Conservation (phyloP, 164 flowering plant genomes). For the Sedum album region DNA sequence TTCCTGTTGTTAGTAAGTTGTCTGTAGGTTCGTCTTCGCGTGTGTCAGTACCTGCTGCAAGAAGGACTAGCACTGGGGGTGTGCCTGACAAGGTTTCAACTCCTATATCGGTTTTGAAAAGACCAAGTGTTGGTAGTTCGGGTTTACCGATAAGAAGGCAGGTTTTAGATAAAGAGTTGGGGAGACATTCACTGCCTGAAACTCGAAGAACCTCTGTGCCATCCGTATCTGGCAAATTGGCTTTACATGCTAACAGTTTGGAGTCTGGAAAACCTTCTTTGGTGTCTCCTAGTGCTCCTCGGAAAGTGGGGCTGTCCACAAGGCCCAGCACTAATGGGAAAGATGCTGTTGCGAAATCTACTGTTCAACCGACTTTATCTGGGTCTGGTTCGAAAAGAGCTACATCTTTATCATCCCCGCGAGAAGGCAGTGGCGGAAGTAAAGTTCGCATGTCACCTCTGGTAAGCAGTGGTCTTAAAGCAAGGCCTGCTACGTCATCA, state of each 20-base stretch:
- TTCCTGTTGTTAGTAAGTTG: constrained; percentile 4
- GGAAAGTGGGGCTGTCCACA: constrained; percentile 32
- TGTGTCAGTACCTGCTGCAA: constrained; percentile 27
- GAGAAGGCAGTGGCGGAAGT: constrained; percentile 53
- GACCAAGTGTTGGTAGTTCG: constrained; percentile 13
- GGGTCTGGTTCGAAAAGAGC: constrained; percentile 40
- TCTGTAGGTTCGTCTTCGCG: background rate
- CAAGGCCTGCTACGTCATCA: constrained; percentile 48
- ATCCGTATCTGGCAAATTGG: constrained; percentile 31
- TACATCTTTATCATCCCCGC: constrained; percentile 32
- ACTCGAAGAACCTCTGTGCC: constrained; percentile 49
- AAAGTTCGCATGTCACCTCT: constrained; percentile 44
- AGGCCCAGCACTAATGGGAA: constrained; percentile 34
- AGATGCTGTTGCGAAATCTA: constrained; percentile 31
- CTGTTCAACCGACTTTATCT: constrained; percentile 37
- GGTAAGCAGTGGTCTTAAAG: constrained; percentile 46
- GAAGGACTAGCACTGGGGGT: constrained; percentile 89
- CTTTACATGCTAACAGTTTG: constrained; percentile 17
- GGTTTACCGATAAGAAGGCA: constrained; percentile 20
- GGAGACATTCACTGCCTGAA: constrained; percentile 47
- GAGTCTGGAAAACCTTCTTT: constrained; percentile 44
- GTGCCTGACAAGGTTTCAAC: constrained; percentile 38
- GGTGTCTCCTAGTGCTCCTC: constrained; percentile 27
- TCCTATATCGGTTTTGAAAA: constrained; percentile 18
- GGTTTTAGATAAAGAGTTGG: constrained; percentile 30